Percentiles rank a stretch among this genome's conserved stretches.
phyloP scores from a whole-genome alignment of 2,329 filamentous ascomycete species.

The Pseudogymnoascus sp. region DNA sequence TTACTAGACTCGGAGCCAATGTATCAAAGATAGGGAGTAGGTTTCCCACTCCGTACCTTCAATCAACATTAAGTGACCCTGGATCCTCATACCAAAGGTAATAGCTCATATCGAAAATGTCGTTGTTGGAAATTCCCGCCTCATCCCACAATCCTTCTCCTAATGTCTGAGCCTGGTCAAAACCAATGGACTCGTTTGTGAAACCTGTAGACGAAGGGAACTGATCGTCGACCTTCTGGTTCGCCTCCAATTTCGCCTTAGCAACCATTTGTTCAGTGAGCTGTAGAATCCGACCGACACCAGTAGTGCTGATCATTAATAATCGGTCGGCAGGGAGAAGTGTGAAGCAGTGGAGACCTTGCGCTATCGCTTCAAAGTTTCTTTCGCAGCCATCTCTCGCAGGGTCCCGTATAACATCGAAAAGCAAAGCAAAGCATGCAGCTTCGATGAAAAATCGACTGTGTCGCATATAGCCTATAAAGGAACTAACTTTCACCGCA shows the following conservation, averaged over 20 bases:
- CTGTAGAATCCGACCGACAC: constrained; percentile 6
- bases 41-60: not conserved
- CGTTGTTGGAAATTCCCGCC: not conserved
- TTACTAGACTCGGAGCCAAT: not conserved
- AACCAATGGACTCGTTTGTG: not conserved
- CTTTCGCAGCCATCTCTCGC: not conserved
- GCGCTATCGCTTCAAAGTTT: constrained; percentile 2
- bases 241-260: not conserved
- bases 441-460: constrained; percentile 11
- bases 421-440: constrained; percentile 10
- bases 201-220: not conserved
- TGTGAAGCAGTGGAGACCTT: constrained; percentile 8
- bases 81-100: constrained; percentile 13
- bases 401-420: constrained; percentile 8
- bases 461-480: constrained; percentile 6
- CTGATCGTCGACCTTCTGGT: not conserved
- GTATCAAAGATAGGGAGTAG: not conserved
- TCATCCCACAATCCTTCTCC: constrained; percentile 7
- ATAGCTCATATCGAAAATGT: constrained; percentile 9
- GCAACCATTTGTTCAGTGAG: not conserved
- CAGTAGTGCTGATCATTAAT: constrained; percentile 7
- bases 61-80: not conserved
- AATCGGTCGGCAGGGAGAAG: constrained; percentile 3
- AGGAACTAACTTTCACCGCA: not conserved
- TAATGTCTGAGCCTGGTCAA: not conserved